These are phyloP conservation scores for Chlorella sp. DNA, from an alignment of 139 green algal species.

Conservation along the genomic window DNA sequence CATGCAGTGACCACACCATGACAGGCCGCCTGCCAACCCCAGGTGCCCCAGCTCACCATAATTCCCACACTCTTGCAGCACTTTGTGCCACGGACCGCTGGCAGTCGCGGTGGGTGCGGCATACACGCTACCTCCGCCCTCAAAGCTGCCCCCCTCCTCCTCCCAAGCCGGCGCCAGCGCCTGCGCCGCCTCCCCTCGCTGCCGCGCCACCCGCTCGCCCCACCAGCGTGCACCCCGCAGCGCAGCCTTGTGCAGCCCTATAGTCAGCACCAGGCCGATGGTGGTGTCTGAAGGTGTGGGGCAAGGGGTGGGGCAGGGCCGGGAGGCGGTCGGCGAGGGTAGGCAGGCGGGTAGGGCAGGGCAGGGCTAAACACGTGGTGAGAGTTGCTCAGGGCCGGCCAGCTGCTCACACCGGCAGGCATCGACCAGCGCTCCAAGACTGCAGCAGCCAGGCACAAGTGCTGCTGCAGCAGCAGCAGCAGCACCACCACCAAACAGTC, in stretches of 20 bases:
- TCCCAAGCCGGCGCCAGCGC: background rate
- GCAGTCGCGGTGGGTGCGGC: too few relatives aligned
- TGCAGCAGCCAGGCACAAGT: background rate
- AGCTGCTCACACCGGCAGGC: background rate
- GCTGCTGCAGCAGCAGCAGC: background rate
- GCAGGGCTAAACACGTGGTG: background rate
- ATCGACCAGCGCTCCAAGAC: background rate
- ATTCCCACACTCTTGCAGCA: constrained; percentile 56
- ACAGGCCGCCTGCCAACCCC: background rate
- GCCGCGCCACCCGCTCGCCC: background rate
- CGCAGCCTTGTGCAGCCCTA: constrained; percentile 54
- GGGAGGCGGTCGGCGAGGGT: background rate
- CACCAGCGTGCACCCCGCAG: constrained; percentile 24
- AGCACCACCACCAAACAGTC: too few relatives aligned
- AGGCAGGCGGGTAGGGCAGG: background rate
- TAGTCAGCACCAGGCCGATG: constrained; percentile 59
- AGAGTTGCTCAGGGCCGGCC: background rate
- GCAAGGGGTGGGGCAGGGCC: too few relatives aligned
- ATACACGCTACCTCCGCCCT: background rate
- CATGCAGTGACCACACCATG: background rate
- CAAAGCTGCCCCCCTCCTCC: background rate
- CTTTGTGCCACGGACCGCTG: constrained; percentile 5
- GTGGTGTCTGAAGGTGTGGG: constrained; percentile 9
- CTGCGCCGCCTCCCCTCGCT: background rate
- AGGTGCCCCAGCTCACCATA: constrained; percentile 50